A percentile compares a stretch with the other conserved stretches of the same genome.
Conservation (phyloP, 2,329 filamentous ascomycete species). For the Talaromyces sp. region DNA sequence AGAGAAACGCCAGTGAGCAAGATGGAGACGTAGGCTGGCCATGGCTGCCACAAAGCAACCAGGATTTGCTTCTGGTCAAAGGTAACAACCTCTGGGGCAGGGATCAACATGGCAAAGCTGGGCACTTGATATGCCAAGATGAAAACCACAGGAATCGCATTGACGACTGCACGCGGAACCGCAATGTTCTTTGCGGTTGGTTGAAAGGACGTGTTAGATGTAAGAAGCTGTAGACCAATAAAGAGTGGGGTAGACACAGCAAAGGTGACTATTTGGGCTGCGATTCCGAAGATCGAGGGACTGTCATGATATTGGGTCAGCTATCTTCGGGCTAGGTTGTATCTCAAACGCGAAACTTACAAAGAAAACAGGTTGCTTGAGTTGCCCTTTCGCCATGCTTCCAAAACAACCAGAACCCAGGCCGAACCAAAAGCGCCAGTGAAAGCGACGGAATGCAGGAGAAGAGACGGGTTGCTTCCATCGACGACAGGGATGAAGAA, state of each 20-base stretch:
- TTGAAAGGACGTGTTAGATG: slow-evolving; percentile 35
- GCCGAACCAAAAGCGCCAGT: slow-evolving; percentile 37
- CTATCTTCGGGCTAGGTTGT: neutral
- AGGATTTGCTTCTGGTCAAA: slow-evolving; percentile 43
- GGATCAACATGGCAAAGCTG: slow-evolving; percentile 39
- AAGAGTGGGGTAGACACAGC: slow-evolving; percentile 42
- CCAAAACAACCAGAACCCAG: slow-evolving; percentile 41
- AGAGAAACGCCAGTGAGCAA: slow-evolving; percentile 29
- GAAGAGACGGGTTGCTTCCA: slow-evolving; percentile 29
- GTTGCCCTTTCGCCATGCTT: slow-evolving; percentile 43
- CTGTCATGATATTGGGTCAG: slow-evolving; percentile 12
- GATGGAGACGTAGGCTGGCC: slow-evolving; percentile 43
- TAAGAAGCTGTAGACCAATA: slow-evolving; percentile 38
- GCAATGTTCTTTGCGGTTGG: slow-evolving; percentile 30
- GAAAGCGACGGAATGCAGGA: slow-evolving; percentile 34
- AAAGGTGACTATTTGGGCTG: slow-evolving; percentile 40
- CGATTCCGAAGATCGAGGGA: slow-evolving; percentile 36
- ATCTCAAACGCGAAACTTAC: slow-evolving; percentile 26
- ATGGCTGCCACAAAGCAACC: slow-evolving; percentile 48
- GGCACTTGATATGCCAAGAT: slow-evolving; percentile 42
- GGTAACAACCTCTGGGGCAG: slow-evolving; percentile 34
- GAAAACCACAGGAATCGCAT: slow-evolving; percentile 37
- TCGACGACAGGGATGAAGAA: slow-evolving; percentile 40
- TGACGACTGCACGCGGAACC: slow-evolving; percentile 26
- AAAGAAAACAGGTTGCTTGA: slow-evolving; percentile 35